These are phyloP conservation scores for Prunus dulcis DNA, from an alignment of 306 rosid genomes.

Conservation along the genomic window DNA sequence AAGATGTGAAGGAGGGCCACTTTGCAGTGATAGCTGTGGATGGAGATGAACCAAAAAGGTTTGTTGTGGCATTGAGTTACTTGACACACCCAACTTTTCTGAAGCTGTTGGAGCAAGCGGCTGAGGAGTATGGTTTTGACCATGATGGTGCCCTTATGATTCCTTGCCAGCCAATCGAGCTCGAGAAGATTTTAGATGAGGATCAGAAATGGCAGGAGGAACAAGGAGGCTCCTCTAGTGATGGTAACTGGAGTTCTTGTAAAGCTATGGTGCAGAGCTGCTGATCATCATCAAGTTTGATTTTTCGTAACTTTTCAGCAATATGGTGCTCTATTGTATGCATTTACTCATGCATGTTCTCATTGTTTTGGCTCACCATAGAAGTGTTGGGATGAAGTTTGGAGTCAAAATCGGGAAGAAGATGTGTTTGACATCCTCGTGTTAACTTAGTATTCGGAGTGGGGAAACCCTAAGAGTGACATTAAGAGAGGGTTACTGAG, in stretches of 20 bases:
- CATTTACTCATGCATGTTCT: no score
- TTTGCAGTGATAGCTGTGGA: conserved; percentile 67
- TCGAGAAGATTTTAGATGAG: conserved; percentile 50
- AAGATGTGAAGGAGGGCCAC: conserved; percentile 86
- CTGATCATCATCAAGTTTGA: conserved; percentile 6
- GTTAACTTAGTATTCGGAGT: no score
- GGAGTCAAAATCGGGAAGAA: no score
- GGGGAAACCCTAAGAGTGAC: no score
- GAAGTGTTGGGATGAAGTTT: no score
- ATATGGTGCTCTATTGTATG: no score
- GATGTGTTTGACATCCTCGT: no score
- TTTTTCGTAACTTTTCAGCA: not conserved
- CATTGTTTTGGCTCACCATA: no score
- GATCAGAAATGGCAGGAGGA: conserved; percentile 31
- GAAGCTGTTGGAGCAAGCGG: conserved; percentile 65
- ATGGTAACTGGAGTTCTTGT: conserved; percentile 25
- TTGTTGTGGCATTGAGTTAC: conserved; percentile 62
- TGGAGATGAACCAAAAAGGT: conserved; percentile 52
- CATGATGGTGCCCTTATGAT: conserved; percentile 67
- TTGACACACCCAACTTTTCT: conserved; percentile 54
- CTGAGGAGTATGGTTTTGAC: conserved; percentile 78
- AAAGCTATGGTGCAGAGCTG: conserved; percentile 40
- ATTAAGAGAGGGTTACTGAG: no score
- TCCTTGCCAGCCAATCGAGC: conserved; percentile 65
- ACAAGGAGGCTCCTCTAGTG: not conserved